Evolutionary conservation across 768 basidiomycete species (phyloP).

Genomic region (Chiua virens): DNA sequence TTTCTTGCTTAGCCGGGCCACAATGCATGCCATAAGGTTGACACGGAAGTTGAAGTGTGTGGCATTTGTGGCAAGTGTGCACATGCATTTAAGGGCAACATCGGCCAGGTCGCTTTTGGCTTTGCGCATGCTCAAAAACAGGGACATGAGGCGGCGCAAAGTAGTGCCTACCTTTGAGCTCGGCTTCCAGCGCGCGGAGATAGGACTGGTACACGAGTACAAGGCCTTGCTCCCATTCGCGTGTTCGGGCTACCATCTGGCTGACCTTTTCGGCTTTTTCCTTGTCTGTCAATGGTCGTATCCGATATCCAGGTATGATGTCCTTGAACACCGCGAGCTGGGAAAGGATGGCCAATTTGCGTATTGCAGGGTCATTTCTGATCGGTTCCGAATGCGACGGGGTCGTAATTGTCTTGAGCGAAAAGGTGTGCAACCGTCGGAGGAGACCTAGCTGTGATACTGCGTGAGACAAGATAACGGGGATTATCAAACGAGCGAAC

Average conservation of each 20-base stretch:
- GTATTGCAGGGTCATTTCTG: constrained; percentile 75
- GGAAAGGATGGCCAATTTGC: constrained; percentile 86
- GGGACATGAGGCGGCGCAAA: constrained; percentile 18
- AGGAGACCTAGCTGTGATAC: constrained; percentile 75
- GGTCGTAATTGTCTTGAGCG: constrained; percentile 71
- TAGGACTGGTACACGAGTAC: constrained; percentile 87
- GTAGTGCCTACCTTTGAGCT: constrained; percentile 65
- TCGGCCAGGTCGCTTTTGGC: constrained; percentile 66
- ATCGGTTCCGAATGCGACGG: constrained; percentile 70
- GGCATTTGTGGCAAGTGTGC: constrained; percentile 75
- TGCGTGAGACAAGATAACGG: constrained; percentile 11
- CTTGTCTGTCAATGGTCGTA: constrained; percentile 84
- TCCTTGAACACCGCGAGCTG: constrained; percentile 95
- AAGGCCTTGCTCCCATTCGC: constrained; percentile 96
- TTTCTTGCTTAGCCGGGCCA: constrained; percentile 78
- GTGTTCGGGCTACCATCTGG: constrained; percentile 84
- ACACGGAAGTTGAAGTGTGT: constrained; percentile 97
- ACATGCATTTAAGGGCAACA: constrained; percentile 80
- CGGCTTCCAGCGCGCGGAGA: constrained; percentile 79
- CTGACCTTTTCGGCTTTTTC: constrained; percentile 93
- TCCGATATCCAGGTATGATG: constrained; percentile 93
- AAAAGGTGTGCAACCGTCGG: constrained; percentile 85
- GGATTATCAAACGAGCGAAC: constrained; percentile 29
- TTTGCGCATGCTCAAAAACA: constrained; percentile 33
- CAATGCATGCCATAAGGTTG: constrained; percentile 87